Evolutionary conservation across 73 alveolate genomes (phyloP), one percentile per base, ranked within the genome.

Genomic region (Paramecium biaurelia): DNA sequence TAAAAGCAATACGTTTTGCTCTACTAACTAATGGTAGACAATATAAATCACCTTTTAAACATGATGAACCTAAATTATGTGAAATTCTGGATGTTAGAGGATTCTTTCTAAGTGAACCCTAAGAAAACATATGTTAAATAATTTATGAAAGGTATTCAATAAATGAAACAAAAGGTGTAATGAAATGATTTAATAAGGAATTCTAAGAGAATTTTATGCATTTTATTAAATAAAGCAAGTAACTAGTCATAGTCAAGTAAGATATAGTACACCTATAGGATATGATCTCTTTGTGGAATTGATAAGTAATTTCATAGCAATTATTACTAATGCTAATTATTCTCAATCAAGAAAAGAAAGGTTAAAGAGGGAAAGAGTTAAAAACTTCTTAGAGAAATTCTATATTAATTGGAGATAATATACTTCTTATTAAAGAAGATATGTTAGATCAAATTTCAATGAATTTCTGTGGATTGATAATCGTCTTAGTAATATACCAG

Each of bases 141-240:
- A 79, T 79, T 1, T 79, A 79, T 43, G 11, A 79, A 23, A 79
- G 90, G 90, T 79, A 79, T 18, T 53, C 68, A 53, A 47, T 30
- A 8, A n/a, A 43, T 30, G 49, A 38, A 38, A 38, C 56, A 43
- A 42, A 38, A 38, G 90, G 56, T 79, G 90, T 24, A 26, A 79
- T 63, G 47, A 79, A 34, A 79, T 79, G 90, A 0, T 79, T 5
- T 4, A 23, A 41, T 24, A 79, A 38, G 90, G 90, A 47, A 7
- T 79, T 20, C 18, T 79, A 2, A 2, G 18, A 4, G 90, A 79
- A 34, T 41, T 79, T 45, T 26, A 79, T 43, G 30, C 32, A 45
- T 79, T 41, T 79, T 79, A 30, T 43, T 2, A 18, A 47, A 15
- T 11, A 10, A 79, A 43, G 20, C 12, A 38, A 79, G 23, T 7